phyloP scores from a whole-genome alignment of 225 moss, liverwort and hornwort species.

The Lunularia cruciata region DNA sequence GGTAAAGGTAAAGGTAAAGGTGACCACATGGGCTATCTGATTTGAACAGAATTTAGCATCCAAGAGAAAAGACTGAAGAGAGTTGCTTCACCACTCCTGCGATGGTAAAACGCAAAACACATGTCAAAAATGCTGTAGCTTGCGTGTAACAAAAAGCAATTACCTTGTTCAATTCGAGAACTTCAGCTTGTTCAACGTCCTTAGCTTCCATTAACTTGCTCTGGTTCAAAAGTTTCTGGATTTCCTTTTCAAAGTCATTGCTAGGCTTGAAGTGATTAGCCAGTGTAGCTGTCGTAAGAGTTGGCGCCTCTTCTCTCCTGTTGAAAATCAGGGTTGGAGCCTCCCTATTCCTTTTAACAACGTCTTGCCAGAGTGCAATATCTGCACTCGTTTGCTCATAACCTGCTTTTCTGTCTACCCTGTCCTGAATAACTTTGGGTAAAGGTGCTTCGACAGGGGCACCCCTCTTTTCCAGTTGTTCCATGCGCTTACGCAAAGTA shows the following conservation, averaged over 20 bases:
- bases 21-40: too few relatives aligned
- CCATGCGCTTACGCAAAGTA: slow-evolving; percentile 74
- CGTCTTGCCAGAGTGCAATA: slow-evolving; percentile 66
- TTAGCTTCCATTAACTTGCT: slow-evolving; percentile 55
- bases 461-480: slow-evolving; percentile 62
- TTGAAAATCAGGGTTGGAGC: slow-evolving; percentile 66
- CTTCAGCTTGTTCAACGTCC: slow-evolving; percentile 69
- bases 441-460: slow-evolving; percentile 64
- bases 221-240: slow-evolving; percentile 58
- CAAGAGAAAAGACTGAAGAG: too few relatives aligned
- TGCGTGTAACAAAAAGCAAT: background rate
- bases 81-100: too few relatives aligned
- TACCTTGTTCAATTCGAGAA: slow-evolving; percentile 87
- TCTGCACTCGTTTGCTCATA: slow-evolving; percentile 80
- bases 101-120: background rate
- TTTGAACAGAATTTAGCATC: too few relatives aligned
- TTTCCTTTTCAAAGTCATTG: slow-evolving; percentile 86
- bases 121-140: background rate
- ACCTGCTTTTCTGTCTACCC: slow-evolving; percentile 76
- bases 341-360: slow-evolving; percentile 84
- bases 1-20: too few relatives aligned
- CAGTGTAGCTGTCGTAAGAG: slow-evolving; percentile 55
- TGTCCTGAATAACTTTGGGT: slow-evolving; percentile 76
- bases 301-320: slow-evolving; percentile 44
- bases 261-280: slow-evolving; percentile 68